Percentiles rank a stretch among this genome's conserved stretches.
These are phyloP conservation scores for Onygena corvina DNA, from an alignment of 2,329 filamentous ascomycete species.

Conservation along the genomic window DNA sequence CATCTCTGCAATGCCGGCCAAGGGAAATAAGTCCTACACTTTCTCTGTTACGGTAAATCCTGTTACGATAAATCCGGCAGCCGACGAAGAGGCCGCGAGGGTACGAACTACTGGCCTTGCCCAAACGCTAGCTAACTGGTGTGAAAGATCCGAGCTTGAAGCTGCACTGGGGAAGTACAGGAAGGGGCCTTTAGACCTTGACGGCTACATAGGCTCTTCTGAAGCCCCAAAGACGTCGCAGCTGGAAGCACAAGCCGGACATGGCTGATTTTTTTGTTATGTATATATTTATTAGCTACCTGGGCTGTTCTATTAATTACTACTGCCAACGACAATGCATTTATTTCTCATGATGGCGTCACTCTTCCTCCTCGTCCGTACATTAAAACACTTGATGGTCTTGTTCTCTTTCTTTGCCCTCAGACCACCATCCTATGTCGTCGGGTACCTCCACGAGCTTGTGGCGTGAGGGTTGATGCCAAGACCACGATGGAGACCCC, in stretches of 20 bases:
- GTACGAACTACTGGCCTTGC: not conserved
- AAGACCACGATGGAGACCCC: no score
- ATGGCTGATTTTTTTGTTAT: not conserved
- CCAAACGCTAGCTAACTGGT: conserved; percentile 8
- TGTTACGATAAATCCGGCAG: not conserved
- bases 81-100: no score
- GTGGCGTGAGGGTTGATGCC: no score
- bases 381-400: no score
- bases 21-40: not conserved
- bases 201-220: not conserved
- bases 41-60: not conserved
- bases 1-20: not conserved
- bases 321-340: no score
- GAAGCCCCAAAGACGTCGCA: no score
- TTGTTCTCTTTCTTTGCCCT: no score
- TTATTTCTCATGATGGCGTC: no score
- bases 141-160: conserved; percentile 12
- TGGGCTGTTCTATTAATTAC: no score
- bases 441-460: no score
- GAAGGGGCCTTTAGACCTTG: not conserved
- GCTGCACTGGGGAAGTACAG: conserved; percentile 2
- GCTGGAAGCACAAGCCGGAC: not conserved
- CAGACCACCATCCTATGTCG: no score
- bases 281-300: not conserved
- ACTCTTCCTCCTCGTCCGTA: no score